Evolutionary conservation across 441 rosid species (phyloP).

Genomic region (Geranium incanum): DNA sequence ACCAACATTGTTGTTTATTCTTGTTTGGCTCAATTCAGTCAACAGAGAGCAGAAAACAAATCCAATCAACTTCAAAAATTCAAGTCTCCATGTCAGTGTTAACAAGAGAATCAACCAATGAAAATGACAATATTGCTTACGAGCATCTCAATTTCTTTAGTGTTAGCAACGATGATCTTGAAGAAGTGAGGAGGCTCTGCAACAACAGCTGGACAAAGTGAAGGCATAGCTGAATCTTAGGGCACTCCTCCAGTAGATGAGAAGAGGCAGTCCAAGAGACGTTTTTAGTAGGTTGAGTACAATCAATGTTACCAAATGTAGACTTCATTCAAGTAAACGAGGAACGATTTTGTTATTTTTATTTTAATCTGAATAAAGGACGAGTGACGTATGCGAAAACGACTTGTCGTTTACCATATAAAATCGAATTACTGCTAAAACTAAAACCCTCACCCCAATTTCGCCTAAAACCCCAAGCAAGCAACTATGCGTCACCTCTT

Average conservation of each 20-base stretch:
- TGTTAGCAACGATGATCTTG: conserved; percentile 19
- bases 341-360: too few relatives aligned
- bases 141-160: conserved; percentile 15
- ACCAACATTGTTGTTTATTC: not conserved
- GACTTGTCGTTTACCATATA: too few relatives aligned
- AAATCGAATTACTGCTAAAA: too few relatives aligned
- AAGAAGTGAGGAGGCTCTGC: conserved; percentile 18
- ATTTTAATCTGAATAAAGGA: too few relatives aligned
- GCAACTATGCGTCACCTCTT: conserved; percentile 18
- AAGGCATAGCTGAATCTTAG: not conserved
- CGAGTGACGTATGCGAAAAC: too few relatives aligned
- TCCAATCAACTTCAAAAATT: not conserved
- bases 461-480: not conserved
- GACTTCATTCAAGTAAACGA: too few relatives aligned
- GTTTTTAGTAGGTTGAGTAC: too few relatives aligned
- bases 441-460: too few relatives aligned
- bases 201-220: not conserved
- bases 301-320: too few relatives aligned
- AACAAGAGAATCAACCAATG: not conserved
- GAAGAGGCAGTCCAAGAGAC: too few relatives aligned
- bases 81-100: not conserved
- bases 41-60: not conserved
- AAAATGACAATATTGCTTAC: conserved; percentile 13
- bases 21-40: not conserved
- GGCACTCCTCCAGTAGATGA: too few relatives aligned